Conservation (phyloP, 2,329 filamentous ascomycete genomes). For the Epichloe bromicola region DNA sequence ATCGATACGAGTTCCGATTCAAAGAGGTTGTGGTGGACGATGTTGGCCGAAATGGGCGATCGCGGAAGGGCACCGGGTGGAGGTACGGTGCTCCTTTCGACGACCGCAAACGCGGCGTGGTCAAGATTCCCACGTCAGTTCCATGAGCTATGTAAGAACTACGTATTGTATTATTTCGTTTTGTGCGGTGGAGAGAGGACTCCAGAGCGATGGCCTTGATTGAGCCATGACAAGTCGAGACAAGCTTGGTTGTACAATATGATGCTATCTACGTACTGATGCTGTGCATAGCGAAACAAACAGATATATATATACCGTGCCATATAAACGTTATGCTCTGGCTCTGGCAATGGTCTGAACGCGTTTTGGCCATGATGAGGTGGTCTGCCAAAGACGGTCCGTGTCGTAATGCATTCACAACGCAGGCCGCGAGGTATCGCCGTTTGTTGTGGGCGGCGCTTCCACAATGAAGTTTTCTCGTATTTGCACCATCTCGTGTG, state of each 20-base stretch:
- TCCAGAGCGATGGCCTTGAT: not conserved
- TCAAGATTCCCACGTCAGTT: conserved; percentile 56
- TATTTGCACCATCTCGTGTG: conserved; percentile 40
- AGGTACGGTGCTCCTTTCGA: conserved; percentile 50
- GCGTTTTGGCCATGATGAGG: not conserved
- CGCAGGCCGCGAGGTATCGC: not conserved
- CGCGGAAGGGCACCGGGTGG: conserved; percentile 41
- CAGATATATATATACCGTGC: no score
- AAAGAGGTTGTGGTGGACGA: conserved; percentile 44
- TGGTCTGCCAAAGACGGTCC: not conserved
- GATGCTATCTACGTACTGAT: not conserved
- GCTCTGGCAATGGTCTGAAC: not conserved
- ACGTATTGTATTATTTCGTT: not conserved
- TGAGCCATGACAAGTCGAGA: not conserved
- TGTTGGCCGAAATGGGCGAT: conserved; percentile 40
- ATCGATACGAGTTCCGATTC: conserved; percentile 52
- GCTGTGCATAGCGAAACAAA: not conserved
- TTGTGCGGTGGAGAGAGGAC: not conserved
- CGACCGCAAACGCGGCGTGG: conserved; percentile 48
- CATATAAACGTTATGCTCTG: not conserved
- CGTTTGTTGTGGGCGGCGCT: not conserved
- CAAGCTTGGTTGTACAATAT: conserved; percentile 1
- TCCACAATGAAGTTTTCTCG: conserved; percentile 34
- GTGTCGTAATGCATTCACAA: not conserved
- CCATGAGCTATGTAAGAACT: conserved; percentile 23